Evolutionary conservation across 2,329 filamentous ascomycete genomes (phyloP), one percentile per base, ranked within the genome.

Genomic region (Diaporthe sp.): DNA sequence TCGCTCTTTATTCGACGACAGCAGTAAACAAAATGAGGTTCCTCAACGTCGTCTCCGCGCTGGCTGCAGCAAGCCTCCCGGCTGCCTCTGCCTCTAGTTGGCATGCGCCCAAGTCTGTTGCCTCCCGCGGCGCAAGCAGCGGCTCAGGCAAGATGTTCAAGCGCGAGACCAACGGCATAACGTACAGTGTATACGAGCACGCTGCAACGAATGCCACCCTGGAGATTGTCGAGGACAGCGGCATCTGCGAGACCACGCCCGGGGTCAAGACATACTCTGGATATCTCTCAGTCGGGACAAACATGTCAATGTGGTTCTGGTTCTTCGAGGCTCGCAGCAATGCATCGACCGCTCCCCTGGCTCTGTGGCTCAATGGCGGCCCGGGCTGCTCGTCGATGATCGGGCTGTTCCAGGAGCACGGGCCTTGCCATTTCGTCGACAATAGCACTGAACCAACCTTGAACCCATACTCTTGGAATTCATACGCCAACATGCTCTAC

Each of bases 391-490:
- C 88, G 76, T 90, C 88, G n/a, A 86, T 92, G 86, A 80, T 82
- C 19, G 82, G 90, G 84, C 19, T 83, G 86, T 77, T 91, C 87
- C 80, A 84, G 80, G 75, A 90, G 87, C 83, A 85, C 84, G 90
- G 90, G 15, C 85, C 84, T 72, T 88, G 82, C 79, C 82, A 86
- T 75, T 80, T 87, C 34, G 82, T 87, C 75, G 76, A 88, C 74
- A 78, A 84, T 72, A 89, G 88, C 15, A 84, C 87, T 68, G 84
- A 87, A 39, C 87, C 88, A 57, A 84, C 85, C 49, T 73, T 86
- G 51, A 92, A 92, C 76, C 88, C 89, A 0, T 92, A 88, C 86
- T 87, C 88, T 39, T 92, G 89, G 89, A 89, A 92, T 79, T 86
- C 87, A 72, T 86, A 84, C 75, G 89, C 88, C 44, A 92, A 92